These are phyloP conservation scores for Aspergillus cavernicola DNA, from an alignment of 495 filamentous ascomycete species.

Conservation along the genomic window DNA sequence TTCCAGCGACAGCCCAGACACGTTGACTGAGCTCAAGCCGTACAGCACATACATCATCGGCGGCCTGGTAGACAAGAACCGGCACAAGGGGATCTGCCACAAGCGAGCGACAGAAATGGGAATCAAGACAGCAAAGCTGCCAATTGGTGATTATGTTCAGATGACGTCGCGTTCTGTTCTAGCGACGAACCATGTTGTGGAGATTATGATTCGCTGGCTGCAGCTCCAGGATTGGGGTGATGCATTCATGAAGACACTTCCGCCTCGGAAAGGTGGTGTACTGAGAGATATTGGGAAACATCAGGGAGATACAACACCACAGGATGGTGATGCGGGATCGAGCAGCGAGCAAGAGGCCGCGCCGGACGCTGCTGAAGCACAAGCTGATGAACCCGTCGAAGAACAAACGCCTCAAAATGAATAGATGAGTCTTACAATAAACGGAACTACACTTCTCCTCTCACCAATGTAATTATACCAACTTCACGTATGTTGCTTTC, in stretches of 20 bases:
- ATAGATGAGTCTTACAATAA: neutral
- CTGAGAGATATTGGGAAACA: constrained; percentile 31
- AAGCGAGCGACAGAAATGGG: constrained; percentile 68
- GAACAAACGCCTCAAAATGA: neutral
- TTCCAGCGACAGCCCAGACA: constrained; percentile 79
- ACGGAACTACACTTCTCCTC: too few species aligned
- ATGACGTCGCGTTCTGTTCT: constrained; percentile 82
- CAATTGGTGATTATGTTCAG: constrained; percentile 86
- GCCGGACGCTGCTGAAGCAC: constrained; percentile 16
- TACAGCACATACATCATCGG: constrained; percentile 91
- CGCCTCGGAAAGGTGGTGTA: constrained; percentile 74
- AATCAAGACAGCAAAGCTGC: constrained; percentile 82
- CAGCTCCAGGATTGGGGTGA: constrained; percentile 84
- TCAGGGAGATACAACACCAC: constrained; percentile 8
- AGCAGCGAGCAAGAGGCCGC: constrained; percentile 21
- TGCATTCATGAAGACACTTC: constrained; percentile 83
- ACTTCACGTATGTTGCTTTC: too few species aligned
- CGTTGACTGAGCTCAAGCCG: constrained; percentile 71
- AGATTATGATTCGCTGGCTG: constrained; percentile 94
- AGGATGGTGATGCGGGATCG: constrained; percentile 17
- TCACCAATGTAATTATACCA: too few species aligned
- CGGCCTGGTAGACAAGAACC: constrained; percentile 90
- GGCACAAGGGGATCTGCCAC: constrained; percentile 92
- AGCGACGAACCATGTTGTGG: constrained; percentile 89
- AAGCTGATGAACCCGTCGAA: neutral